Evolutionary conservation across 2,329 filamentous ascomycete species (phyloP), one percentile per base, ranked within the genome.

Genomic region (Calonectria crousiana): DNA sequence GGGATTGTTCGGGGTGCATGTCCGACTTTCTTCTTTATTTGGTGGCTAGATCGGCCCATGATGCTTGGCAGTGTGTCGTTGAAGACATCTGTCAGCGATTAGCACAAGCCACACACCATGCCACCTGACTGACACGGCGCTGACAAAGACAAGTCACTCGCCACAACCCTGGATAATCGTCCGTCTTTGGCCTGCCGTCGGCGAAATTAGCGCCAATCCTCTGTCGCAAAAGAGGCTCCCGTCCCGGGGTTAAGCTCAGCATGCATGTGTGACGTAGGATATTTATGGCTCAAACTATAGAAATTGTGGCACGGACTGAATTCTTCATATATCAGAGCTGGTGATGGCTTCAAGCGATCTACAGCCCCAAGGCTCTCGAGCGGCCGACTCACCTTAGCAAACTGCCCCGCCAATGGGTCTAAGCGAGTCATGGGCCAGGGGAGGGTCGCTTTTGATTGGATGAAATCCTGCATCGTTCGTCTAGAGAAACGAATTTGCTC

Each of bases 401-500:
- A 77, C 76, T 67, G 74, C 79, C 78, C 79, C 77, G 79, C 79
- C 77, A 74, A 72, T 68, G 68, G 77, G 64, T 71, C 77, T 71
- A 78, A 80, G 79, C 79, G 79, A 80, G 79, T 80, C 79, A 80
- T 80, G 79, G 79, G 75, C 76, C 73, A 67, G 67, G 72, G 78
- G 70, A 77, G 56, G 47, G 66, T 44, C 74, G 73, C 30, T 71
- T 72, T 72, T 80, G 78, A 80, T 80, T 80, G 79, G 79, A 56
- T 62, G 44, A 66, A 69, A 47, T 60, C 67, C 78, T 80, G 79
- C 79, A 79, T 65, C 67, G 58, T 74, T 80, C 79, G 78, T 80
- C 75, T 80, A 80, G 73, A 72, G 77, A 80, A 80, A 77, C 78
- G 80, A 79, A 77, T 79, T 80, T 80, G 67, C 76, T 80, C 75